phyloP scores from a whole-genome alignment of 2,329 filamentous ascomycete species.

The Phaeosphaeria sp. region DNA sequence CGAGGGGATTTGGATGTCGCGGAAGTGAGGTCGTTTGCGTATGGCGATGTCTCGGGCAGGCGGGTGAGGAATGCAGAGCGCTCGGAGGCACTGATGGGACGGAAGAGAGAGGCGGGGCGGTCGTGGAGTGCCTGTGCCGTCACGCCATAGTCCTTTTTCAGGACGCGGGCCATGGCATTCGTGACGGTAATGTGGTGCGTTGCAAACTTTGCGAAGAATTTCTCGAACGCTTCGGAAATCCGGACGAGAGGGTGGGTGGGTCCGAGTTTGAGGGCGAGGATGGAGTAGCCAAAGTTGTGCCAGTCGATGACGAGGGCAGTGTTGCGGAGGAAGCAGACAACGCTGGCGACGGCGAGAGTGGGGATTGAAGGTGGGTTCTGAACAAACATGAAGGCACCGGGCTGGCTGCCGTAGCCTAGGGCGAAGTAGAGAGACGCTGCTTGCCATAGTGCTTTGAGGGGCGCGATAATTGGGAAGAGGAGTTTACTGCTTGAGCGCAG shows the following conservation, averaged over 20 bases:
- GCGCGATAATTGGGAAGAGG: constrained; percentile 79
- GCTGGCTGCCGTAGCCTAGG: constrained; percentile 75
- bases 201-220: constrained; percentile 70
- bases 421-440: constrained; percentile 72
- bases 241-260: constrained; percentile 75
- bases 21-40: constrained; percentile 62
- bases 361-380: constrained; percentile 96
- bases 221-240: constrained; percentile 80
- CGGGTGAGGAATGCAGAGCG: constrained; percentile 65
- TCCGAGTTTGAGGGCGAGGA: constrained; percentile 74
- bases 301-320: constrained; percentile 91
- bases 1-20: constrained; percentile 58
- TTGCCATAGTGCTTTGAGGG: constrained; percentile 87
- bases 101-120: constrained; percentile 82
- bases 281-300: constrained; percentile 99
- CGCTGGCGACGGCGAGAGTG: constrained; percentile 76
- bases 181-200: constrained; percentile 86
- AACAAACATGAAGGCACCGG: constrained; percentile 84
- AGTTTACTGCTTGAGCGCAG: constrained; percentile 73
- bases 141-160: constrained; percentile 72
- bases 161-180: constrained; percentile 80
- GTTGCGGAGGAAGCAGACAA: constrained; percentile 77
- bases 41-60: constrained; percentile 68
- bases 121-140: constrained; percentile 69
- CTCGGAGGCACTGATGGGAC: constrained; percentile 63